These are phyloP conservation scores for Alloteropsis angusta DNA, from an alignment of 202 grass and related monocot genomes.

Conservation along the genomic window DNA sequence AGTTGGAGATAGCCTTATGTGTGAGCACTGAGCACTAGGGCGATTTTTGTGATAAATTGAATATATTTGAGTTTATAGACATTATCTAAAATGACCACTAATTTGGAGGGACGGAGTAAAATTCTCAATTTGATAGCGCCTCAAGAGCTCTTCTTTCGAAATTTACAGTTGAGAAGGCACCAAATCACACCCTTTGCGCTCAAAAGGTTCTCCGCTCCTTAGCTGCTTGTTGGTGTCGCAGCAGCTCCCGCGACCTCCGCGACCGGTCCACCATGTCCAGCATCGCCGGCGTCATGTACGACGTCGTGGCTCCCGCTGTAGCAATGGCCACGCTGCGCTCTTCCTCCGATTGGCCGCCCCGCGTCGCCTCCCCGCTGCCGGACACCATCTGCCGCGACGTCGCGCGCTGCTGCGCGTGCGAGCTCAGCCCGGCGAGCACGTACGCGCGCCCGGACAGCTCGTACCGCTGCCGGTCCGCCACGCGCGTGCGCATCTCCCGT, in stretches of 20 bases:
- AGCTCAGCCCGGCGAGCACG: conserved; percentile 56
- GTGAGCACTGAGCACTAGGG: too few relatives aligned
- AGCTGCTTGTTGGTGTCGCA: neutral
- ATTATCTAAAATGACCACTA: too few relatives aligned
- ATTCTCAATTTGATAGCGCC: too few relatives aligned
- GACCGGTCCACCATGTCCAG: conserved; percentile 46
- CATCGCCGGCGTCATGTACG: conserved; percentile 67
- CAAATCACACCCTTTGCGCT: neutral
- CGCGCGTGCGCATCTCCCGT: conserved; percentile 47
- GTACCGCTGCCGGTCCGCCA: conserved; percentile 34
- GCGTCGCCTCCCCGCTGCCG: neutral
- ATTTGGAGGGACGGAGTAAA: too few relatives aligned
- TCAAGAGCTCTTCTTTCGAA: neutral
- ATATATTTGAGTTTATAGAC: too few relatives aligned
- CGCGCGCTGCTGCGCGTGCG: conserved; percentile 62
- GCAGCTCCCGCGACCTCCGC: conserved; percentile 25
- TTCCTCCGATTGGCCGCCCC: neutral
- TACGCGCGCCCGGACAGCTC: conserved; percentile 55
- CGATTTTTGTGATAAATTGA: too few relatives aligned
- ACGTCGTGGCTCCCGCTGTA: conserved; percentile 17
- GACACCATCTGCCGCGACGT: conserved; percentile 38
- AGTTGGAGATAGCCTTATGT: too few relatives aligned
- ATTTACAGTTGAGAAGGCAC: neutral
- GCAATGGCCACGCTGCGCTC: neutral
- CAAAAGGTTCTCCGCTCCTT: conserved; percentile 20